Conservation (phyloP, 441 rosid genomes). For the Jatropha podagrica region DNA sequence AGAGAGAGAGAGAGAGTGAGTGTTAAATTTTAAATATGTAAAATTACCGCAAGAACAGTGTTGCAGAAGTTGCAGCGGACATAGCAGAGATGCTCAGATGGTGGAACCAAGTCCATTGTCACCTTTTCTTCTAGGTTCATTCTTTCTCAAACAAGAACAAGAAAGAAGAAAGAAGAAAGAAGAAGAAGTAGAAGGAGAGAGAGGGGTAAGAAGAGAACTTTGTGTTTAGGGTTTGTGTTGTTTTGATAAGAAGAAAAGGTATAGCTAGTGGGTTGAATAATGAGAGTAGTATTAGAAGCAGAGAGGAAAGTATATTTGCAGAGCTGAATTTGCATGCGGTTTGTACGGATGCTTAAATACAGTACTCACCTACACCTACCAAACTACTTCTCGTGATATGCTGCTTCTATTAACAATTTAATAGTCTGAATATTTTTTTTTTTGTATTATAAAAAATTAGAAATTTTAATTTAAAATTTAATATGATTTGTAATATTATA, state of each 20-base stretch:
- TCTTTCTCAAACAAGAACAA: constrained; percentile 16
- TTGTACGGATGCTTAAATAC: not conserved
- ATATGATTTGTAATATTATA: too few relatives aligned
- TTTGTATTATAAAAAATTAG: too few relatives aligned
- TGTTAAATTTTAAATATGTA: not conserved
- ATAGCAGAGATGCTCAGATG: constrained; percentile 88
- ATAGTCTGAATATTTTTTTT: too few relatives aligned
- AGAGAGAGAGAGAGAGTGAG: too few relatives aligned
- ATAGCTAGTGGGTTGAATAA: constrained; percentile 11
- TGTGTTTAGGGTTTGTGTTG: too few relatives aligned
- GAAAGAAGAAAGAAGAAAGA: not conserved
- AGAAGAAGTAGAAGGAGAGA: not conserved
- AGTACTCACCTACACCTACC: not conserved
- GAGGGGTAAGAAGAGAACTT: not conserved
- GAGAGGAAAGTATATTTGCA: not conserved
- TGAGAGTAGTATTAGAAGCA: not conserved
- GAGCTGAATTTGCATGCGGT: constrained; percentile 3
- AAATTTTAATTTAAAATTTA: too few relatives aligned
- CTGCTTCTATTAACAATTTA: too few relatives aligned
- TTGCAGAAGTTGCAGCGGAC: constrained; percentile 97
- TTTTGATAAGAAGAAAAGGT: too few relatives aligned
- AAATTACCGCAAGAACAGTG: constrained; percentile 93
- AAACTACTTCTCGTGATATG: not conserved
- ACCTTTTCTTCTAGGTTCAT: constrained; percentile 74
- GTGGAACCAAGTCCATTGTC: constrained; percentile 54